Base-by-base conservation (phyloP, 2,329 filamentous ascomycete genomes). In the Xylariales sp. region DNA sequence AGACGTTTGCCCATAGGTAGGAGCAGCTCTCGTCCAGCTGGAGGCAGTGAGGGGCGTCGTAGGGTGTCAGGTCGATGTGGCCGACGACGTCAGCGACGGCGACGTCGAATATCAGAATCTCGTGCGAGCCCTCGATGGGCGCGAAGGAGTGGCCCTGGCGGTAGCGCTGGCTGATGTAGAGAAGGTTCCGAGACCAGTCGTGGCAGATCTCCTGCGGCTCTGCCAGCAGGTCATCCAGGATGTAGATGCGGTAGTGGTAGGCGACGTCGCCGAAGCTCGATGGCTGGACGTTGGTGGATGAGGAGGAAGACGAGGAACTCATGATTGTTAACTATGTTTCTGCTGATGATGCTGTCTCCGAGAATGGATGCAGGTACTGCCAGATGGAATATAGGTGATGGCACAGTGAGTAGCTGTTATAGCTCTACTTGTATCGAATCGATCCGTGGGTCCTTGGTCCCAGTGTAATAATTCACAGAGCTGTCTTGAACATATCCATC, bases 121-220 rank as follows among this genome's bases (percentile, higher is more conserved):
- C 45, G 10, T 44, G 49, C 15, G 48, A 43, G 20, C 44, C 29
- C 37, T 53, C 50, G 17, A 54, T 44, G 3, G 52, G 52, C 5
- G 52, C 49, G 33, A 45, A 49, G 10, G 40, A 46, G 21, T 52
- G 43, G 21, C 52, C 52, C 15, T 54, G 50, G 2, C 49, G 42
- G 33, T 51, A 47, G 5, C 49, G 44, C 27, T 52, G 50, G 18
- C 48, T 46, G 20, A 53, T 48, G 38, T 53, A 54, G 2, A 54
- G 33, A 16, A 51, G 31, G 23, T 49, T 47, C 5, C 49, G 44
- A 18, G 40, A 41, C 46, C 49, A 52, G 31, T 54, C 50, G 30
- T 53, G 47, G 21, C 47, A 42, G 19, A 54, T 45, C 40, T 54
- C 50, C 25, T 53, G 50, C 6, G 52, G 52, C 40, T 54, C 52